phyloP scores from a whole-genome alignment of 352 stramenopile species.

The Phytophthora boehmeriae region DNA sequence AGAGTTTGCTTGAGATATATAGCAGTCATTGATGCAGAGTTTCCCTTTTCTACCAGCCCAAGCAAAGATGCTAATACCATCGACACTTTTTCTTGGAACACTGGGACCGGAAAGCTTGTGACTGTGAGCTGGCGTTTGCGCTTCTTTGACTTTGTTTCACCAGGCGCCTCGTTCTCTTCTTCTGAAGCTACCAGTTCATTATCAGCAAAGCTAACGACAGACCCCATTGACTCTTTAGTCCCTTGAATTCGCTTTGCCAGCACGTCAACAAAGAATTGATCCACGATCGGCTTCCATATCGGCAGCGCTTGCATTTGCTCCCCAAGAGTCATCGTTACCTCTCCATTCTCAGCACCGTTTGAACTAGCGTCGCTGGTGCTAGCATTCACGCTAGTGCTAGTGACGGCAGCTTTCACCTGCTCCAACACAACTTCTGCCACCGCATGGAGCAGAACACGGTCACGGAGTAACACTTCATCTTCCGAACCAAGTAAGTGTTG shows the following conservation, averaged over 20 bases:
- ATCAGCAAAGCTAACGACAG: slow-evolving; percentile 44
- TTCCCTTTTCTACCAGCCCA: slow-evolving; percentile 51
- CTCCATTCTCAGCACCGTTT: slow-evolving; percentile 41
- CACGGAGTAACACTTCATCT: slow-evolving; percentile 66
- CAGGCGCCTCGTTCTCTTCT: slow-evolving; percentile 17
- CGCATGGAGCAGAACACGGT: slow-evolving; percentile 80
- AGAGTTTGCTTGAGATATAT: slow-evolving; percentile 57
- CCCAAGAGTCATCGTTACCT: slow-evolving; percentile 35
- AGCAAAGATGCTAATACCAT: slow-evolving; percentile 62
- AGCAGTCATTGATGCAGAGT: slow-evolving; percentile 34
- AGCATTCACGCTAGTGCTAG: slow-evolving; percentile 25
- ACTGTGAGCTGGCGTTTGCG: slow-evolving; percentile 36
- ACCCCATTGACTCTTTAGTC: slow-evolving; percentile 32
- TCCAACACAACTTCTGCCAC: slow-evolving; percentile 65
- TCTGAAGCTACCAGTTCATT: slow-evolving; percentile 30
- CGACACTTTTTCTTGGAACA: slow-evolving; percentile 68
- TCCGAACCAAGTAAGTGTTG: slow-evolving; percentile 65
- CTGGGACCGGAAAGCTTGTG: slow-evolving; percentile 52
- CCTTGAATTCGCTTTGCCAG: slow-evolving; percentile 40
- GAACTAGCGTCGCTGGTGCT: slow-evolving; percentile 17
- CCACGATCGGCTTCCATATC: slow-evolving; percentile 67
- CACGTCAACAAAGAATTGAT: slow-evolving; percentile 63
- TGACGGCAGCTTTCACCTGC: slow-evolving; percentile 44
- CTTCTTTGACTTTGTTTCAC: slow-evolving; percentile 29
- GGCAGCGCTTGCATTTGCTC: slow-evolving; percentile 50